These are phyloP conservation scores for Iris pallida DNA, from an alignment of 116 monocot genomes.

Conservation along the genomic window DNA sequence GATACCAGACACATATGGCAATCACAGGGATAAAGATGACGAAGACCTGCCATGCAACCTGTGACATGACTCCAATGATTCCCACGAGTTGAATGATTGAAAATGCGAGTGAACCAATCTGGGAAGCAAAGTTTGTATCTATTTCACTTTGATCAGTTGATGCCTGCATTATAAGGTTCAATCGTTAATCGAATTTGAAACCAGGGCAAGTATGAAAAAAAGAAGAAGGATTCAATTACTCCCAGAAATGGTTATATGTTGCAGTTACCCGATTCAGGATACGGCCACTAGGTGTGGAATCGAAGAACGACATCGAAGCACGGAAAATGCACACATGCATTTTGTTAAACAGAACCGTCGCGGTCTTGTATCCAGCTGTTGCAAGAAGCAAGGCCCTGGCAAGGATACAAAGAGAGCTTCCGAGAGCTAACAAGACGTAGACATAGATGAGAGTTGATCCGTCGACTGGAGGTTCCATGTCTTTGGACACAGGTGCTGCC, in stretches of 20 bases:
- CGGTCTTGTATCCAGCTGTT: slow-evolving; percentile 37
- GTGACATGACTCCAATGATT: slow-evolving; percentile 67
- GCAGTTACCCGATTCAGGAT: slow-evolving; percentile 71
- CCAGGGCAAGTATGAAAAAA: no score
- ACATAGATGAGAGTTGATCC: slow-evolving; percentile 37
- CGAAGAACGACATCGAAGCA: slow-evolving; percentile 71
- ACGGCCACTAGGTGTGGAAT: slow-evolving; percentile 69
- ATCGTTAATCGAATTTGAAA: not conserved
- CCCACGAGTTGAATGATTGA: slow-evolving; percentile 45
- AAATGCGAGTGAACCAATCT: slow-evolving; percentile 41
- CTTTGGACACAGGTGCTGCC: slow-evolving; percentile 52
- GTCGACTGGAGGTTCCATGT: slow-evolving; percentile 41
- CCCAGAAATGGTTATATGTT: not conserved
- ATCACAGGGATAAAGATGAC: slow-evolving; percentile 50
- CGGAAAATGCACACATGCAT: slow-evolving; percentile 56
- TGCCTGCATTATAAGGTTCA: slow-evolving; percentile 26
- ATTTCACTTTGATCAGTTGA: slow-evolving; percentile 55
- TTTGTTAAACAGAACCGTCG: slow-evolving; percentile 43
- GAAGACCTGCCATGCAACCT: slow-evolving; percentile 56
- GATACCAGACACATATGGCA: slow-evolving; percentile 55
- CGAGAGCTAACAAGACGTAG: slow-evolving; percentile 46
- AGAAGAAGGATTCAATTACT: not conserved
- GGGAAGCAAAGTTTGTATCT: slow-evolving; percentile 34
- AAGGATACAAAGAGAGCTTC: slow-evolving; percentile 45
- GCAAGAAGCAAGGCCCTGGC: slow-evolving; percentile 42